These are phyloP conservation scores for Metarhizium humberi DNA, from an alignment of 2,329 filamentous ascomycete genomes.

Conservation along the genomic window DNA sequence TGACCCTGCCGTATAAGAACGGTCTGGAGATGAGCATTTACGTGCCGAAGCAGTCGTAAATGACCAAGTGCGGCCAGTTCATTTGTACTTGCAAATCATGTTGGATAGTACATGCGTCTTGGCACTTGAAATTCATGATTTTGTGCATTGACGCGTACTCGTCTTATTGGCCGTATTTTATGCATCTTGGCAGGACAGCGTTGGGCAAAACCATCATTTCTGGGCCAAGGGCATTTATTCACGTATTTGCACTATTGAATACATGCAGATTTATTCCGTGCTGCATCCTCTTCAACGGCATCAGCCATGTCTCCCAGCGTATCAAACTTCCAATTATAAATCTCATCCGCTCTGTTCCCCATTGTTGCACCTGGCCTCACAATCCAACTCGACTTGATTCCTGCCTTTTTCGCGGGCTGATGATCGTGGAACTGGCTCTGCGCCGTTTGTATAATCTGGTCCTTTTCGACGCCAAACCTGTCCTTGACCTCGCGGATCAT, in stretches of 20 bases:
- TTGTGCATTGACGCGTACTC: no score
- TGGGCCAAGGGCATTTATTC: no score
- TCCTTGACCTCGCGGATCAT: constrained; percentile 43
- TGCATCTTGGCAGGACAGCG: no score
- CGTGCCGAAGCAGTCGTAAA: neutral
- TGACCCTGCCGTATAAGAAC: constrained; percentile 21
- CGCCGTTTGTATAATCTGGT: constrained; percentile 57
- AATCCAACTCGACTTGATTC: constrained; percentile 57
- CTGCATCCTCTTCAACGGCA: constrained; percentile 30
- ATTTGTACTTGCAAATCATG: no score
- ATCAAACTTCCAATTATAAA: constrained; percentile 41
- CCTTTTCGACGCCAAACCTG: constrained; percentile 41
- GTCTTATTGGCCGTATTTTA: no score
- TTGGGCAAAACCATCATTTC: no score
- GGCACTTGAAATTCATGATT: no score
- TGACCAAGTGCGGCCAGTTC: neutral
- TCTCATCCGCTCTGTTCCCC: constrained; percentile 26
- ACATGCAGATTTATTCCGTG: neutral
- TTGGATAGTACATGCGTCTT: no score
- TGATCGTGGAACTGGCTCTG: constrained; percentile 61
- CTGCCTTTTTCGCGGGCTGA: constrained; percentile 50
- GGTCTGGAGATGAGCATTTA: constrained; percentile 19
- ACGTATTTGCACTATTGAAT: no score
- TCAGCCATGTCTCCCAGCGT: constrained; percentile 53
- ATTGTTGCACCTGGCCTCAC: constrained; percentile 19